Base-by-base conservation (phyloP, 306 rosid species). In the Biancaea sappan region DNA sequence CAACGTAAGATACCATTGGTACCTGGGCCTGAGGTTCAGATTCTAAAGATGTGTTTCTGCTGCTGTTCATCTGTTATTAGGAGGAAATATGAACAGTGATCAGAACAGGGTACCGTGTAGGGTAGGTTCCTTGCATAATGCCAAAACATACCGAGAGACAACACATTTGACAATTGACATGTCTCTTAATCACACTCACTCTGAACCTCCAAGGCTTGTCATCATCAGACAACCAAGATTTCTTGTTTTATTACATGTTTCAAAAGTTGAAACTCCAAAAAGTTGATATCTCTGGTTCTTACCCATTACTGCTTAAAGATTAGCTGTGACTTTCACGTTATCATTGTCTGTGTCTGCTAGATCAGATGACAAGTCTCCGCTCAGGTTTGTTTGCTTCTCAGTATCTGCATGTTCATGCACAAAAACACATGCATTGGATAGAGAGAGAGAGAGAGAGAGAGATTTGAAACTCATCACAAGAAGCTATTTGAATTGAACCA, bases 141-240 rank as follows among this genome's bases (percentile, higher is more conserved):
- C 38, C 59, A 66, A 62, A 62, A 68, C 77, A 80, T 52, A 62
- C 57, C n/a, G n/a, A 54, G 44, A 73, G 69, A 80, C 83, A 73
- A 41, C 77, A 73, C 80, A 73, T 64, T 72, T 72, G 82, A 73
- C 80, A 73, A 57, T 72, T 72, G 82, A 67, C 80, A 73, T 73
- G 80, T 77, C 70, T 68, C 41, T 37, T 4, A 7, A 40, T 40
- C 41, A 0, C 54, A 51, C 56, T 11, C 50, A 67, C 73, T 80
- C 84, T 67, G 57, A 44, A 69, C 38, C 78, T 58, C 66, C 22
- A 25, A 48, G 79, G 80, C 75, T 28, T 66, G 80, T 78, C 86
- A 71, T 60, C 57, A 74, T 81, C 81, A 78, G 46, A 77, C 82
- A 84, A 70, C 71, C 53, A 25, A 35, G 51, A 28, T 63, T 29